Percentiles rank a stretch among this genome's conserved stretches.
Conservation (phyloP, 2,329 filamentous ascomycete species). For the Xylariales sp. region DNA sequence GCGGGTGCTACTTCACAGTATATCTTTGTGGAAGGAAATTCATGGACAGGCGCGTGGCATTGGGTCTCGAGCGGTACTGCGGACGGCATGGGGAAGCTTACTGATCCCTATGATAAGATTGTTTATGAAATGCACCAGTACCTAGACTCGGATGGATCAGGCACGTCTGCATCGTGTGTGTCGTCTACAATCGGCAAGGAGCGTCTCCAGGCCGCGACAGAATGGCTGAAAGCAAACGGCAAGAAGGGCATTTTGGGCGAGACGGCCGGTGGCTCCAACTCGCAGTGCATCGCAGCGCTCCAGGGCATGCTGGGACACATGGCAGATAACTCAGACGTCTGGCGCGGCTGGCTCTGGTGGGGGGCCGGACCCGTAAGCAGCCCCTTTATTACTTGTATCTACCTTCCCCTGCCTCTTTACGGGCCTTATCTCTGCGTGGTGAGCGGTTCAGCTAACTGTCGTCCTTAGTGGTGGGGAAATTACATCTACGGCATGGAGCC, state of each 20-base stretch:
- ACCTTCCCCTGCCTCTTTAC: neutral
- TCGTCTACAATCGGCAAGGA: slow-evolving; percentile 61
- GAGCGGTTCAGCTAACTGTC: slow-evolving; percentile 11
- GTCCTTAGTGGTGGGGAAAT: slow-evolving; percentile 61
- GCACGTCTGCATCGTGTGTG: slow-evolving; percentile 61
- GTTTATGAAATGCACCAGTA: slow-evolving; percentile 72
- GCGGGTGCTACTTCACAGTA: slow-evolving; percentile 67
- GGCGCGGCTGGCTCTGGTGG: slow-evolving; percentile 70
- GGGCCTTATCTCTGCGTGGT: neutral
- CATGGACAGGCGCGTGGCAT: slow-evolving; percentile 62
- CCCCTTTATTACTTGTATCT: neutral
- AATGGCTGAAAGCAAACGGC: slow-evolving; percentile 66
- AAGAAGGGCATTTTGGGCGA: slow-evolving; percentile 68
- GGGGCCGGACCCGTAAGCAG: slow-evolving; percentile 59
- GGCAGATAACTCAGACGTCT: slow-evolving; percentile 66
- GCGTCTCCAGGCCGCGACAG: slow-evolving; percentile 61
- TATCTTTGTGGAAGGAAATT: slow-evolving; percentile 68
- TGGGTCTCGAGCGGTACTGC: slow-evolving; percentile 48
- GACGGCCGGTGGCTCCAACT: slow-evolving; percentile 66
- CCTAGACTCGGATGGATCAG: slow-evolving; percentile 65
- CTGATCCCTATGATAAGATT: slow-evolving; percentile 62
- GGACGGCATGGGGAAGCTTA: slow-evolving; percentile 58
- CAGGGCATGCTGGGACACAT: slow-evolving; percentile 64
- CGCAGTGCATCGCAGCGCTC: slow-evolving; percentile 63
- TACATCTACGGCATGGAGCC: slow-evolving; percentile 50